Percentiles rank a stretch among this genome's conserved stretches.
Evolutionary conservation across 306 rosid species (phyloP).

Genomic region (Vicia villosa): DNA sequence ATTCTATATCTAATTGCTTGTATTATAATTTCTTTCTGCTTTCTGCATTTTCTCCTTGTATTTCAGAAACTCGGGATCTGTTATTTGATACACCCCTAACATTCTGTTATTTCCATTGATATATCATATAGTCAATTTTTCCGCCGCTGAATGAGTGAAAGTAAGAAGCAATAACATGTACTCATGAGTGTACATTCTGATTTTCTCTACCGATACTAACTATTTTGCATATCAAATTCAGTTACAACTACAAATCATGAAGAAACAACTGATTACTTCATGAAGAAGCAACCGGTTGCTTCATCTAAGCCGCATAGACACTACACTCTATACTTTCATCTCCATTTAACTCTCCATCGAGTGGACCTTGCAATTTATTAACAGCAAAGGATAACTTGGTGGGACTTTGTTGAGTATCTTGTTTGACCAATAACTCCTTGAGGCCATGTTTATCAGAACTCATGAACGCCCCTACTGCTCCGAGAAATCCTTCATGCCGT

Average conservation of each 20-base stretch:
- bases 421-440: conserved; percentile 54
- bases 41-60: neutral
- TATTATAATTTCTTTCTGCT: neutral
- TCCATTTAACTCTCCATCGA: conserved; percentile 56
- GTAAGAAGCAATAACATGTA: conserved; percentile 9
- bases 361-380: conserved; percentile 42
- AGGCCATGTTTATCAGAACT: conserved; percentile 72
- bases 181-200: neutral
- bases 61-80: neutral
- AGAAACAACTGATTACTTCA: conserved; percentile 59
- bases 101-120: neutral
- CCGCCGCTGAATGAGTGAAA: neutral
- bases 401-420: conserved; percentile 46
- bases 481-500: conserved; percentile 94
- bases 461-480: conserved; percentile 87
- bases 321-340: conserved; percentile 77
- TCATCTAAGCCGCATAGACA: conserved; percentile 54
- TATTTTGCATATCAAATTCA: conserved; percentile 31
- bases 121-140: too few species aligned
- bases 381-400: conserved; percentile 43
- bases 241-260: conserved; percentile 35
- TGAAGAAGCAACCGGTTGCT: conserved; percentile 61
- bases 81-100: neutral
- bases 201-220: conserved; percentile 7
- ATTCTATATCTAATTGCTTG: neutral